Conservation (phyloP, 345 rosid genomes). For the Arabidopsis thaliana region TAIR10.1 NC_003071.7:14753501-14754000, state of each 20-base stretch:
- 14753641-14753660: background rate
- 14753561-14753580: no score
- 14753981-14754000: background rate
- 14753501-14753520: conserved; percentile 2
- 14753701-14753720: background rate
- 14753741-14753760: background rate
- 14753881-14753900: conserved; percentile 22
- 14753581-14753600: no score
- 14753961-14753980: conserved; percentile 16
- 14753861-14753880: background rate
- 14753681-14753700: background rate
- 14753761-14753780: background rate
- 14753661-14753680: background rate
- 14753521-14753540: background rate
- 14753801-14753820: background rate
- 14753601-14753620: no score
- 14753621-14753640: no score
- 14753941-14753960: background rate
- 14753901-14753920: background rate
- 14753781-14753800: background rate
- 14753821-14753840: background rate
- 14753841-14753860: background rate
- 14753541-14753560: no score
- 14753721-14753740: background rate
- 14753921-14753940: background rate